Evolutionary conservation across 495 filamentous ascomycete species (phyloP).

Genomic region (Penicillium longicatenatum): DNA sequence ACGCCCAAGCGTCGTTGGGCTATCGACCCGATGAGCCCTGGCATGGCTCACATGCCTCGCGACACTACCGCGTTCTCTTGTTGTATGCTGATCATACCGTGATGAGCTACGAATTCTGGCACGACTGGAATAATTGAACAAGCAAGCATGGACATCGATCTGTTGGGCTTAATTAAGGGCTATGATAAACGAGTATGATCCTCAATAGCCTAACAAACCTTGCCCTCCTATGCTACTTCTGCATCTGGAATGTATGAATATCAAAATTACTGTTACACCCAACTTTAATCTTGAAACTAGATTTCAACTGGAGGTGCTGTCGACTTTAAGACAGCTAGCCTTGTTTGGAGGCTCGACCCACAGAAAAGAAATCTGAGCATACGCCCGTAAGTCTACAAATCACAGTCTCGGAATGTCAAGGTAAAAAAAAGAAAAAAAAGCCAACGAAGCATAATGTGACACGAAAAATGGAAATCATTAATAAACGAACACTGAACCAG

Average conservation of each 20-base stretch:
- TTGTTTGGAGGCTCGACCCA: neutral
- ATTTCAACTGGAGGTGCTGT: neutral
- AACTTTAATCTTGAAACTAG: neutral
- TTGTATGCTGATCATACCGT: conserved; percentile 76
- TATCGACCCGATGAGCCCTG: conserved; percentile 43
- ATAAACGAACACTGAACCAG: neutral
- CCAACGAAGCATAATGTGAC: neutral
- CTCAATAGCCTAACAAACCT: neutral
- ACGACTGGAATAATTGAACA: conserved; percentile 33
- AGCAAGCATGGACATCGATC: neutral
- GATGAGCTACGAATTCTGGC: conserved; percentile 78
- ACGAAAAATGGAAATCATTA: neutral
- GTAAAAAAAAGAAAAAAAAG: neutral
- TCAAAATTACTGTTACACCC: neutral
- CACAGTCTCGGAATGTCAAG: neutral
- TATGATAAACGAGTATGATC: neutral
- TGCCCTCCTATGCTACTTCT: neutral
- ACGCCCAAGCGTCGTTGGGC: conserved; percentile 39
- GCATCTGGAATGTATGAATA: conserved; percentile 2
- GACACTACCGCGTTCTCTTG: conserved; percentile 70
- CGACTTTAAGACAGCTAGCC: neutral
- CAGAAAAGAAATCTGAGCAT: neutral
- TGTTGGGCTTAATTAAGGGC: neutral
- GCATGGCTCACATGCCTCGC: conserved; percentile 44
- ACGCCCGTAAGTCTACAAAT: neutral